Base-by-base conservation (phyloP, 352 stramenopile species). In the Phytophthora idaei region DNA sequence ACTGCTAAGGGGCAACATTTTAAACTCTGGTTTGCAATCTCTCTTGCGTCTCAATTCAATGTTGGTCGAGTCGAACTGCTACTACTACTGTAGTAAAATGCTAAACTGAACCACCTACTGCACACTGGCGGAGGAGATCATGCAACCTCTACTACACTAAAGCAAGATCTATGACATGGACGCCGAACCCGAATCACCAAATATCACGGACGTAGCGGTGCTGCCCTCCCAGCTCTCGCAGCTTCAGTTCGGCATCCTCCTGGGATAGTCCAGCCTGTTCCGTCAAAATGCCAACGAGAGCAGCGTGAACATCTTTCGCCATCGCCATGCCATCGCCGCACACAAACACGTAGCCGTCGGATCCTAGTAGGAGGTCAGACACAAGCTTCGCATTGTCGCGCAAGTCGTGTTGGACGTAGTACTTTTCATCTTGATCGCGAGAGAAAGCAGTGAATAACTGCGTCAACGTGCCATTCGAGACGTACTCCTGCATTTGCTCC, bases 321-420 rank as follows among this genome's bases (percentile, higher is more conserved):
- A 99, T 99, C 9, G 89, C 74, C 60, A 94, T 93, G 27, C 95
- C 96, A 75, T 99, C 97, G 41, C 97, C 97, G 58, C 97, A 99
- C 27, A 99, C 85, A 62, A 98, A 99, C 2, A 99, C 81, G 48
- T 84, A 92, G 34, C 88, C 96, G 11, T 81, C 70, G 10, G 85
- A 64, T 28, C 94, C 57, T 31, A 95, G 61, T 21, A 99, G 67
- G 37, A 97, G 71, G 28, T 97, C 70, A 4, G 78, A 68, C 32
- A 98, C 68, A 8, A 83, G 70, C 32, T 73, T 72, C 28, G 71
- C 78, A 52, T 97, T 77, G 9, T 83, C 59, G 3, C 61, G 51
- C 4, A 98, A 62, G 21, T 92, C 78, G 64, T 98, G 86, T 73
- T 98, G 95, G 2, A 99, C 97, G 64, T 99, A 99, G 53, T 92